phyloP scores from a whole-genome alignment of 805 yeast genomes.

The Suhomyces canberraensis region DNA sequence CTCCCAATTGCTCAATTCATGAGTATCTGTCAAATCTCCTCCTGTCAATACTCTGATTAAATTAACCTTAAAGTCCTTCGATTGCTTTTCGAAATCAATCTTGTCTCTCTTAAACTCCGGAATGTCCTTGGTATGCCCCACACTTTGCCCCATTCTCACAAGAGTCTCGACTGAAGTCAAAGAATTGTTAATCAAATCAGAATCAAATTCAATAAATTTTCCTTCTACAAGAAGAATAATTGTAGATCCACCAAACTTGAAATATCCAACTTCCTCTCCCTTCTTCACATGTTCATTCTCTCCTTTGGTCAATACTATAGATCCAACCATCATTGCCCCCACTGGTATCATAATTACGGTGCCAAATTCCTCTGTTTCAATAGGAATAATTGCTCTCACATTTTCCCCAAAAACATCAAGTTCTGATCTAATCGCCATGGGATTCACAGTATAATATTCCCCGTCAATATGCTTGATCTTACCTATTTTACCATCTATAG shows the following conservation, averaged over 20 bases:
- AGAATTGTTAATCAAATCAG: constrained; percentile 71
- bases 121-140: constrained; percentile 65
- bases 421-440: constrained; percentile 90
- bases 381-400: constrained; percentile 72
- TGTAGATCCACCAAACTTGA: constrained; percentile 96
- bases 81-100: constrained; percentile 43
- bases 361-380: constrained; percentile 76
- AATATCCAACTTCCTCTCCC: constrained; percentile 88
- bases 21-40: constrained; percentile 37
- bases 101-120: constrained; percentile 49
- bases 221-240: constrained; percentile 62
- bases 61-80: constrained; percentile 44
- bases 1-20: constrained; percentile 39
- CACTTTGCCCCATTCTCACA: constrained; percentile 85
- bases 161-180: constrained; percentile 71
- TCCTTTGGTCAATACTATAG: constrained; percentile 67
- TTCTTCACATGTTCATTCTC: constrained; percentile 57
- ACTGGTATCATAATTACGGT: constrained; percentile 73
- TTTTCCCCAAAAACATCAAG: constrained; percentile 94
- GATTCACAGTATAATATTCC: constrained; percentile 93
- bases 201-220: constrained; percentile 55
- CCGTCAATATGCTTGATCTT: constrained; percentile 73
- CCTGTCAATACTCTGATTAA: constrained; percentile 61
- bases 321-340: constrained; percentile 99
- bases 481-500: constrained; percentile 73